A percentile compares a stretch with the other conserved stretches of the same genome.
Evolutionary conservation across 192 early-diverging fungal species (phyloP).

Genomic region (Coemansia sp.): DNA sequence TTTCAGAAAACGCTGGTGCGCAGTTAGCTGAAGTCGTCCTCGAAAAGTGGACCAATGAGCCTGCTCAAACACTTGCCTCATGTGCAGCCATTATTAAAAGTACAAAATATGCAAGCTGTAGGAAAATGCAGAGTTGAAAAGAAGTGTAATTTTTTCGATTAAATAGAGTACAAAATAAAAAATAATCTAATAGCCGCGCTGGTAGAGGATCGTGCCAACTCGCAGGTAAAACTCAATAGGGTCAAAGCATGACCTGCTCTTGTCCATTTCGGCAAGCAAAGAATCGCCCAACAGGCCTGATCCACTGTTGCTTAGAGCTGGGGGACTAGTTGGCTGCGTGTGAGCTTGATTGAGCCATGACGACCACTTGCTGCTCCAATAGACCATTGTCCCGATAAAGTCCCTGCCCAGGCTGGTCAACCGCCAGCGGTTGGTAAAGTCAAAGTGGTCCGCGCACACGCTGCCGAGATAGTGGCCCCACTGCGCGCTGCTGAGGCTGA

Average conservation of each 20-base stretch:
- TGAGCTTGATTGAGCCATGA: constrained; percentile 30
- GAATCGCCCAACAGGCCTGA: not conserved
- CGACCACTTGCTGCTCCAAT: constrained; percentile 49
- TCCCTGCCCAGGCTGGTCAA: constrained; percentile 38
- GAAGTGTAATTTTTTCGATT: not conserved
- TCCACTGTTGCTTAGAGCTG: not conserved
- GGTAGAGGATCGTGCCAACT: constrained; percentile 65
- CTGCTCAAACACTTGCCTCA: not conserved
- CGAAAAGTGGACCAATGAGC: not conserved
- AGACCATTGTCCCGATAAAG: constrained; percentile 38
- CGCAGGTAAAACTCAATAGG: constrained; percentile 70
- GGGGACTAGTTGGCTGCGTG: not conserved
- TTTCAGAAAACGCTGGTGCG: not conserved
- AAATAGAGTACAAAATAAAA: constrained; percentile 3
- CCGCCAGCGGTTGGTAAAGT: constrained; percentile 63
- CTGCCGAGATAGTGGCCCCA: constrained; percentile 89
- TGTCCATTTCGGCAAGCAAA: constrained; percentile 1
- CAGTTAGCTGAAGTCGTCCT: not conserved
- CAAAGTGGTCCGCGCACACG: constrained; percentile 86
- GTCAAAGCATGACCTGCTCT: constrained; percentile 57
- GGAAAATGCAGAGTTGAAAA: not conserved
- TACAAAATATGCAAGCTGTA: constrained; percentile 1
- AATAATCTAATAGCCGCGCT: constrained; percentile 56
- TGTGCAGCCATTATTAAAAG: not conserved
- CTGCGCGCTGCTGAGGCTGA: constrained; percentile 74